phyloP scores from a whole-genome alignment of 2,329 filamentous ascomycete genomes.

The Colletotrichum lini region DNA sequence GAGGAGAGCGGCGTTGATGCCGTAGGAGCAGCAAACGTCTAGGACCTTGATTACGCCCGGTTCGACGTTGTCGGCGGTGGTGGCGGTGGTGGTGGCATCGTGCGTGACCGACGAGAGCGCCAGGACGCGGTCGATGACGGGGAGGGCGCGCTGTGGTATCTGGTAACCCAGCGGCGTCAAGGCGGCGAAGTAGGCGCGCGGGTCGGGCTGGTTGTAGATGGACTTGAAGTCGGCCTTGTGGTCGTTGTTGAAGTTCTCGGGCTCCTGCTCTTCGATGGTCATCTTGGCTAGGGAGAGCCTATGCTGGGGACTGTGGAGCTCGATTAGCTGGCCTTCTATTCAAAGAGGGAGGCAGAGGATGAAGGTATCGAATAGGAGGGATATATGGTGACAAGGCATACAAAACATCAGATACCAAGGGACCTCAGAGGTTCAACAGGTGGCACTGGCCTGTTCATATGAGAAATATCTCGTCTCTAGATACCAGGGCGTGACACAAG shows the following conservation, averaged over 20 bases:
- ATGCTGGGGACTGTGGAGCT: not conserved
- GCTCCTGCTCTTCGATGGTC: slow-evolving; percentile 17
- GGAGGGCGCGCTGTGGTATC: slow-evolving; percentile 28
- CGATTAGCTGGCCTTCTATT: not conserved
- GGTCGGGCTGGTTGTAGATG: slow-evolving; percentile 30
- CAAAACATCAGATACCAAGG: not conserved
- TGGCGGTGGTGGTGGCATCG: too few relatives aligned
- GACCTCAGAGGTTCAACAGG: not conserved
- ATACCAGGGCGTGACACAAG: not conserved
- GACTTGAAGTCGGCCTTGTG: slow-evolving; percentile 34
- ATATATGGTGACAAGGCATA: too few relatives aligned
- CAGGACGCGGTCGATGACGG: slow-evolving; percentile 15
- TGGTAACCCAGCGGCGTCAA: slow-evolving; percentile 22
- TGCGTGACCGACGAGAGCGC: not conserved
- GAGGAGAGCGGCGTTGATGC: slow-evolving; percentile 31
- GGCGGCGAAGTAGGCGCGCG: slow-evolving; percentile 25
- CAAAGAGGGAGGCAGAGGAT: not conserved
- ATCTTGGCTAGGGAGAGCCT: not conserved
- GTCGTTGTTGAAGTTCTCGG: slow-evolving; percentile 12
- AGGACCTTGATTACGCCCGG: slow-evolving; percentile 2
- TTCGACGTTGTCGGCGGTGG: too few relatives aligned
- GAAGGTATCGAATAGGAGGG: not conserved
- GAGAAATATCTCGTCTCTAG: not conserved
- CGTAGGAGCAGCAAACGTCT: slow-evolving; percentile 31
- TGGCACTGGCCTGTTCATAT: not conserved